Conservation (phyloP, 176 grass and related monocot genomes). For the Triticum monococcum region DNA sequence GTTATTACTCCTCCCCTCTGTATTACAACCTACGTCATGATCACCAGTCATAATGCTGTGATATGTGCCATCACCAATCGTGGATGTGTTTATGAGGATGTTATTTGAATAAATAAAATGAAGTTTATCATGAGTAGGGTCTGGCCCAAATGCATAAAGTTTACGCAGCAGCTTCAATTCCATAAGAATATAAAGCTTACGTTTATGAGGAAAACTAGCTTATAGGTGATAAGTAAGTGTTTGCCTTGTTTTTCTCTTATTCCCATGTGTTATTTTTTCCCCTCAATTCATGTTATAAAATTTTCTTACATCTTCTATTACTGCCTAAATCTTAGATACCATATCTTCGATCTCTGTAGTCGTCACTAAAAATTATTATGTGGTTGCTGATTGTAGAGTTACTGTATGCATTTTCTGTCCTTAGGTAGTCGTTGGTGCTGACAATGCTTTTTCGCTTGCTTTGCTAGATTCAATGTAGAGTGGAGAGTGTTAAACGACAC, state of each 20-base stretch:
- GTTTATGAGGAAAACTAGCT: too few species aligned
- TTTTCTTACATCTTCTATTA: not conserved
- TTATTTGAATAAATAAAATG: not conserved
- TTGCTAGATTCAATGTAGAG: constrained; percentile 16
- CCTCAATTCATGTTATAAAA: not conserved
- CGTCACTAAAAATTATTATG: not conserved
- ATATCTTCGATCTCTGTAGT: not conserved
- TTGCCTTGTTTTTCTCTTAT: not conserved
- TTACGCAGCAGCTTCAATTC: too few species aligned
- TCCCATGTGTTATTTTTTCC: not conserved
- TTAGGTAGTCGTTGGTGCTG: not conserved
- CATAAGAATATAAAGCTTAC: not conserved
- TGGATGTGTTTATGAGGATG: not conserved
- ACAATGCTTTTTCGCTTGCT: not conserved
- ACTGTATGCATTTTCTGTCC: not conserved
- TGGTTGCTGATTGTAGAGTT: not conserved
- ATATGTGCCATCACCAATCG: not conserved
- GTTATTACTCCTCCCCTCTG: not conserved
- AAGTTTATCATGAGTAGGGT: not conserved
- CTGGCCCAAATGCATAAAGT: not conserved
- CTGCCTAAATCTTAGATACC: not conserved
- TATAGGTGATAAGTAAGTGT: not conserved
- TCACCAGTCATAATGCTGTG: not conserved
- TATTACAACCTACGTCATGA: not conserved
- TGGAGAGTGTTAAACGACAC: constrained; percentile 76